These are phyloP conservation scores for Rhexocercosporidium sp. DNA, from an alignment of 2,329 filamentous ascomycete genomes.

Conservation along the genomic window DNA sequence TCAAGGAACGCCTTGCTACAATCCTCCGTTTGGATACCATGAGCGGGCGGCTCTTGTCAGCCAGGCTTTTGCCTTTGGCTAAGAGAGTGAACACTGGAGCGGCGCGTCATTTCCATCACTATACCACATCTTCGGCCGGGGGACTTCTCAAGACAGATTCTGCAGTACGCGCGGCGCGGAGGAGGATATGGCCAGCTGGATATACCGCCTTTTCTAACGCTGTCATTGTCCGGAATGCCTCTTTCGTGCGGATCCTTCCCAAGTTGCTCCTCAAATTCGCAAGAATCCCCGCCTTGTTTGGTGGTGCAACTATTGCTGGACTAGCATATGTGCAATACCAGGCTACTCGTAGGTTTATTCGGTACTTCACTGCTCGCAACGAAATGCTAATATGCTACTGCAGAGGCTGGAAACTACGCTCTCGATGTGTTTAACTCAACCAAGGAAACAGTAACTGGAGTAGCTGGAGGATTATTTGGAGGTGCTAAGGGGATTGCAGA, in stretches of 20 bases:
- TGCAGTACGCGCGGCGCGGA: constrained; percentile 63
- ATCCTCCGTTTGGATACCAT: constrained; percentile 34
- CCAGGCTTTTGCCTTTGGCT: constrained; percentile 70
- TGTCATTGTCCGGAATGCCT: constrained; percentile 66
- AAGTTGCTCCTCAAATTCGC: constrained; percentile 90
- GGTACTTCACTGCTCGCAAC: background rate
- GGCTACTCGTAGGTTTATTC: constrained; percentile 70
- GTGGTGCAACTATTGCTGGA: constrained; percentile 83
- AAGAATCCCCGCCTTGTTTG: constrained; percentile 88
- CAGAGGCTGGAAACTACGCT: constrained; percentile 77
- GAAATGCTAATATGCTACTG: constrained; percentile 17
- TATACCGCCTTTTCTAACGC: constrained; percentile 83
- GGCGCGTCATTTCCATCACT: constrained; percentile 67
- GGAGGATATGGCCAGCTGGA: constrained; percentile 77
- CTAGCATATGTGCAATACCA: constrained; percentile 96
- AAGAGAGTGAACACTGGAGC: constrained; percentile 62
- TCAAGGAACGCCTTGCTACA: constrained; percentile 24
- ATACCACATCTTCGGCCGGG: constrained; percentile 62
- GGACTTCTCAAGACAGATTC: constrained; percentile 72
- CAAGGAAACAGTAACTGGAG: constrained; percentile 70
- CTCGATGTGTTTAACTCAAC: constrained; percentile 77
- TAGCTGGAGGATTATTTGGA: constrained; percentile 73
- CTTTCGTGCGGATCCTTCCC: constrained; percentile 72
- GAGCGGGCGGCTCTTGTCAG: constrained; percentile 67
- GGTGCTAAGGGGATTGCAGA: constrained; percentile 76